Base-by-base conservation (phyloP, 2,329 filamentous ascomycete genomes). In the Cladobotryum protrusum region DNA sequence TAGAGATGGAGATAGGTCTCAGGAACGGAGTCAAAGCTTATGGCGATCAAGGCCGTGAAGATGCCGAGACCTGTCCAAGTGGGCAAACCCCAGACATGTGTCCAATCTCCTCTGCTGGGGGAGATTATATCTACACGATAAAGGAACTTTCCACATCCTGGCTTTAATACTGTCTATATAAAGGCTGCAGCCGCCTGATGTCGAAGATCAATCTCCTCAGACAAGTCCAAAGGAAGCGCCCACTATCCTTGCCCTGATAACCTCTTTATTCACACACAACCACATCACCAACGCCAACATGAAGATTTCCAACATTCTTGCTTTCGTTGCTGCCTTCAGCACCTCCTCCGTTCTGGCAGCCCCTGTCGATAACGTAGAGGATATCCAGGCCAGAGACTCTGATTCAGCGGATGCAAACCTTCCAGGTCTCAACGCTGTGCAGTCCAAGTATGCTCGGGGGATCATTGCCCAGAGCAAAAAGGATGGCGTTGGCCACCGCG, bases 391-490 rank as follows among this genome's bases (percentile, higher is more conserved):
- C 15, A 17, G 17, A 17, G 36, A 20, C 45, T 12, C 11, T 33
- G 19, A 29, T 8, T 29, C 24, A 2, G 24, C 24, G 6, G 24
- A 29, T 8, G 24, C 24, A 29, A 29, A 52, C 46, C 52, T 59
- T 7, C 56, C 57, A 37, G 55, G 55, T 17, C 49, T 57, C 45
- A 54, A 57, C 37, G 41, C 48, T 24, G 17, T 47, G 9, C 57
- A 60, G 52, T 54, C 17, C 47, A 48, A 43, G 36, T 45, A 60
- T 39, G 57, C 56, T 33, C 40, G 35, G 20, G 54, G 50, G 48
- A 60, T 60, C 53, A 56, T 60, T 17, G 52, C 36, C 15, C 39
- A 56, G 50, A 52, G 43, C 46, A 56, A 52, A 39, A 45, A 45
- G 39, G 51, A 47, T 24, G 47, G 48, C 13, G 47, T 58, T 34